A percentile compares a stretch with the other conserved stretches of the same genome.
These are phyloP conservation scores for Clonostachys solani DNA, from an alignment of 2,329 filamentous ascomycete genomes.

Conservation along the genomic window DNA sequence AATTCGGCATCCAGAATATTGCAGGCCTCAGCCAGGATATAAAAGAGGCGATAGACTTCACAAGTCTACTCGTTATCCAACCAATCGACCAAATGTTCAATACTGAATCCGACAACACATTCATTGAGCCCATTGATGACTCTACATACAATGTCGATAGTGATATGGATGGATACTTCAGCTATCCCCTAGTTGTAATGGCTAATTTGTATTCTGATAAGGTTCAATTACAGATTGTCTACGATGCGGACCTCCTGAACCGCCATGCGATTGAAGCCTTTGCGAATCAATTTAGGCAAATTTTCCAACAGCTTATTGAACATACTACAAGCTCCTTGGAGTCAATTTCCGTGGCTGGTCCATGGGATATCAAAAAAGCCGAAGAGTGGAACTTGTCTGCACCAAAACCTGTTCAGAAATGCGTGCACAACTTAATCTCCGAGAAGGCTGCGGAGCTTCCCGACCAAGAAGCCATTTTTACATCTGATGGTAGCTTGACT, in stretches of 20 bases:
- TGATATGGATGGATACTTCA: neutral
- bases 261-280: neutral
- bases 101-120: neutral
- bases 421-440: constrained; percentile 6
- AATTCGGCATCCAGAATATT: constrained; percentile 12
- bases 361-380: constrained; percentile 2
- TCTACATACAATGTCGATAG: neutral
- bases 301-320: neutral
- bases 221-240: constrained; percentile 1
- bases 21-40: constrained; percentile 3
- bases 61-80: constrained; percentile 8
- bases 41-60: constrained; percentile 7
- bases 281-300: constrained; percentile 1
- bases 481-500: constrained; percentile 1
- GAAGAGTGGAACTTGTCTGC: neutral
- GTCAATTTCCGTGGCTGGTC: constrained; percentile 1
- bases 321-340: neutral
- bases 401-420: neutral
- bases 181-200: neutral
- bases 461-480: constrained; percentile 5
- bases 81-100: neutral
- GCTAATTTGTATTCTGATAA: neutral
- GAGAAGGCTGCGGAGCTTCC: constrained; percentile 1
- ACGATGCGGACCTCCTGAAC: neutral
- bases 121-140: neutral